Conservation (phyloP, 768 basidiomycete species). For the Collybiopsis luxurians region DNA sequence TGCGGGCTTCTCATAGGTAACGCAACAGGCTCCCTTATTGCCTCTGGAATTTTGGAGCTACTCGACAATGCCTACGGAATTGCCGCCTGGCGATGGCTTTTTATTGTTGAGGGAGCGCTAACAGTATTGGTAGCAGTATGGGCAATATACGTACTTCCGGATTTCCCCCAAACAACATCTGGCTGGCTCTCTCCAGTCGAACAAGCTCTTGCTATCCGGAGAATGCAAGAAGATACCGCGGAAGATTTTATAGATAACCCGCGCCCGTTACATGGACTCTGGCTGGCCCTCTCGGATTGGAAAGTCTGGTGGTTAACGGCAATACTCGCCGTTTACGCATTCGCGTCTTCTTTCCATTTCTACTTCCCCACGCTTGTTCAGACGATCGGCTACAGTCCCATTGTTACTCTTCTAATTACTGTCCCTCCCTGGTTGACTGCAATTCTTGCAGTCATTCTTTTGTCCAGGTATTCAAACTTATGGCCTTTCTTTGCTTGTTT, state of each 20-base stretch:
- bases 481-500: not conserved
- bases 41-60: constrained; percentile 66
- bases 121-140: constrained; percentile 46
- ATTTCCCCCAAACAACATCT: constrained; percentile 61
- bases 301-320: constrained; percentile 61
- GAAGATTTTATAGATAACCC: constrained; percentile 15
- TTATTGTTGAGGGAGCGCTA: constrained; percentile 62
- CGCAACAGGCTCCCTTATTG: constrained; percentile 78
- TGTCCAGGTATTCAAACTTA: constrained; percentile 28
- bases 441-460: constrained; percentile 49
- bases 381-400: constrained; percentile 52
- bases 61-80: constrained; percentile 71
- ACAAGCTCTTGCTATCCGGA: constrained; percentile 49
- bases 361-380: constrained; percentile 58
- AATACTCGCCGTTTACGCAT: constrained; percentile 41
- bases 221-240: constrained; percentile 59
- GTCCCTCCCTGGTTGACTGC: constrained; percentile 71
- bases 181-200: constrained; percentile 61
- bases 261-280: constrained; percentile 32
- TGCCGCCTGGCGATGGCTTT: constrained; percentile 79
- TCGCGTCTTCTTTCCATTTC: constrained; percentile 52
- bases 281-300: constrained; percentile 54
- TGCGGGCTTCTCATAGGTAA: constrained; percentile 78
- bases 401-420: constrained; percentile 54
- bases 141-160: constrained; percentile 70